Evolutionary conservation across 2,329 filamentous ascomycete genomes (phyloP).

Genomic region (Sordariomycetes sp.): DNA sequence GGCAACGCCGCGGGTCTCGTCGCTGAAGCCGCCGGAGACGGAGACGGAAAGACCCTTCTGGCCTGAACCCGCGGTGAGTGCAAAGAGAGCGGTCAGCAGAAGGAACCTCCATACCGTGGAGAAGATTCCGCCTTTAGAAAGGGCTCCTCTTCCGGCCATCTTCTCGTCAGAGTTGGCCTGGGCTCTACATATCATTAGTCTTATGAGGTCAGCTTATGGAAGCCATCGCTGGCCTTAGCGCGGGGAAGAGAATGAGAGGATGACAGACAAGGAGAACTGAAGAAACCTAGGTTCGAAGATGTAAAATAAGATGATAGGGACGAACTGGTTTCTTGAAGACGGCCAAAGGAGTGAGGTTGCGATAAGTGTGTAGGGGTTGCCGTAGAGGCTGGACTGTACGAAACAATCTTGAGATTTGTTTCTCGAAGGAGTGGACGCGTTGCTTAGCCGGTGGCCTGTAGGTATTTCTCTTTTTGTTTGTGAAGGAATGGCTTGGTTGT

Average conservation of each 20-base stretch:
- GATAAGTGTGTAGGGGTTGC: background rate
- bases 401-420: background rate
- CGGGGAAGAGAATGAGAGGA: background rate
- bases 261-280: background rate
- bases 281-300: background rate
- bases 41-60: conserved; percentile 38
- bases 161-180: background rate
- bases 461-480: background rate
- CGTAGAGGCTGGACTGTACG: background rate
- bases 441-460: background rate
- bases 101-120: background rate
- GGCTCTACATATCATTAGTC: background rate
- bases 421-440: background rate
- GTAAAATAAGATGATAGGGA: background rate
- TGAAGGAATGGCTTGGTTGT: background rate
- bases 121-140: background rate
- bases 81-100: background rate
- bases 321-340: background rate
- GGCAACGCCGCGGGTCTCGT: conserved; percentile 18
- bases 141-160: background rate
- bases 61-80: background rate
- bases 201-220: background rate
- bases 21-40: conserved; percentile 51
- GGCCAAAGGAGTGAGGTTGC: background rate
- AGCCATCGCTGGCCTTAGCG: background rate